Conservation (phyloP, 108 stramenopile genomes). For the Aurantiochytrium sp. region DNA sequence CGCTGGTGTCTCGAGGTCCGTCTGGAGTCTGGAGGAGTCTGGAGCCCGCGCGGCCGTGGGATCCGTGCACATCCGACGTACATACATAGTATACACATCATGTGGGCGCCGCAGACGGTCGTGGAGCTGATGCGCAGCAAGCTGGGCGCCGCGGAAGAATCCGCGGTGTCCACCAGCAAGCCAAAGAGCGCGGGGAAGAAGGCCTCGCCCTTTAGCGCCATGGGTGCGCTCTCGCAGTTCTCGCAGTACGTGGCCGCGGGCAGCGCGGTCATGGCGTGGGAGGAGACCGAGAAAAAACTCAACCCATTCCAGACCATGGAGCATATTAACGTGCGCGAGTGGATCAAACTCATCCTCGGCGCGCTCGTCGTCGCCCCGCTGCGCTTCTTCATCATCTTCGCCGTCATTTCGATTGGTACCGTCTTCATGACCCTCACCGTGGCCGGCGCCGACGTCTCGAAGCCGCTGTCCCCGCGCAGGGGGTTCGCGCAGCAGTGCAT, state of each 20-base stretch:
- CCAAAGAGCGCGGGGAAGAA: no score
- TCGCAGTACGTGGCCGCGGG: neutral
- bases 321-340: neutral
- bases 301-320: constrained; percentile 30
- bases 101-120: neutral
- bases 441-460: neutral
- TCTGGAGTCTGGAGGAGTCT: no score
- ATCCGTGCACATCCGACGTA: no score
- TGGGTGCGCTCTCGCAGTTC: neutral
- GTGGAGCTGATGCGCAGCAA: constrained; percentile 2
- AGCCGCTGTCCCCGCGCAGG: constrained; percentile 2
- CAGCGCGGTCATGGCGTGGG: neutral
- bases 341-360: constrained; percentile 14
- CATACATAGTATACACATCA: no score
- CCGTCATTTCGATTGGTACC: neutral
- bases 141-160: neutral
- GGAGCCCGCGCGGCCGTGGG: no score
- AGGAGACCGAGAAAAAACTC: neutral
- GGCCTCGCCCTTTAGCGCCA: no score
- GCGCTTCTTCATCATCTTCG: neutral
- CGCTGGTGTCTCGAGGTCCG: no score
- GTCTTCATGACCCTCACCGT: neutral
- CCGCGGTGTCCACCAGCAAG: no score
- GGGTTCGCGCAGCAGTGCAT: neutral
- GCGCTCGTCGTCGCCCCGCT: neutral